Evolutionary conservation across 768 basidiomycete genomes (phyloP).

Genomic region (Astraeus odoratus): DNA sequence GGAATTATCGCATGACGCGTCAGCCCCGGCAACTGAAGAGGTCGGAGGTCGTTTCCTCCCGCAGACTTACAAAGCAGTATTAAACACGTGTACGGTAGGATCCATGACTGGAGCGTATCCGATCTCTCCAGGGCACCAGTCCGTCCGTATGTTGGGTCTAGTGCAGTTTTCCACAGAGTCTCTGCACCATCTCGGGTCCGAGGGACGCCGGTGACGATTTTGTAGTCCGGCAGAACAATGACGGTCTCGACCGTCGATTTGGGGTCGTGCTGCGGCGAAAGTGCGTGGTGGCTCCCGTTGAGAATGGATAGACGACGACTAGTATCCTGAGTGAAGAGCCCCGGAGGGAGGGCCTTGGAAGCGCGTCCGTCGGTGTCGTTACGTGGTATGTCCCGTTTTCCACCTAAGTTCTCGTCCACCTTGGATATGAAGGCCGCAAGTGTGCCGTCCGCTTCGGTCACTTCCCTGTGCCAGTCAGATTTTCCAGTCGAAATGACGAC

Average conservation of each 20-base stretch:
- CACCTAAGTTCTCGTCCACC: slow-evolving; percentile 13
- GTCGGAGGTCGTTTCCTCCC: background rate
- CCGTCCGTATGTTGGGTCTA: slow-evolving; percentile 53
- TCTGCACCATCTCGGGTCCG: slow-evolving; percentile 59
- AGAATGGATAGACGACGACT: slow-evolving; percentile 59
- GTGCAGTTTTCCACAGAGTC: slow-evolving; percentile 55
- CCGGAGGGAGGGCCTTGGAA: slow-evolving; percentile 26
- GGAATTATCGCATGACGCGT: background rate
- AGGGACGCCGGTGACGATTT: slow-evolving; percentile 67
- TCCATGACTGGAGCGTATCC: slow-evolving; percentile 57
- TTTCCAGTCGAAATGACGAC: slow-evolving; percentile 87
- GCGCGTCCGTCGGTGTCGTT: background rate
- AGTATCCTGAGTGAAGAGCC: slow-evolving; percentile 53
- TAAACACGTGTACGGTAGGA: slow-evolving; percentile 84
- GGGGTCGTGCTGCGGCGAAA: slow-evolving; percentile 51
- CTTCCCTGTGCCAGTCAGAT: slow-evolving; percentile 79
- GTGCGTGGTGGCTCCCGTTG: slow-evolving; percentile 67
- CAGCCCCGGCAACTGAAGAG: slow-evolving; percentile 3
- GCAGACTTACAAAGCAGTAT: slow-evolving; percentile 77
- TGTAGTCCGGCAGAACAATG: slow-evolving; percentile 90
- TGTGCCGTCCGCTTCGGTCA: slow-evolving; percentile 63
- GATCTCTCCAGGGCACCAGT: slow-evolving; percentile 38
- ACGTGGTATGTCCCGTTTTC: background rate
- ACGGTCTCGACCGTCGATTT: slow-evolving; percentile 57
- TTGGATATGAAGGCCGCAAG: slow-evolving; percentile 55